Evolutionary conservation across 2,329 filamentous ascomycete species (phyloP).

Genomic region (Chaetothyriales sp.): DNA sequence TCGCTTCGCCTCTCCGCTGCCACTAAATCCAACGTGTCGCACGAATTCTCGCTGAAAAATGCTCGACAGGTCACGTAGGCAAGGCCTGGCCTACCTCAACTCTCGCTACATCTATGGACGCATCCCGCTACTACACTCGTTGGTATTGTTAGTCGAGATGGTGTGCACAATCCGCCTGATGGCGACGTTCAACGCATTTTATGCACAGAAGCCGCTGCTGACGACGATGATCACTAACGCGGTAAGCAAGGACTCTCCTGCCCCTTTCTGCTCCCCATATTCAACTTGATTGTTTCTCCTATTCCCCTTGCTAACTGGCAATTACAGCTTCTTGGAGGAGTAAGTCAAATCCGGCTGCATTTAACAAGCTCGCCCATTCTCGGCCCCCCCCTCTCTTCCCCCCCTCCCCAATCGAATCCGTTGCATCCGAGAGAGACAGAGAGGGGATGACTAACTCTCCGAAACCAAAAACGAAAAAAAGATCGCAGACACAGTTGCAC

Average conservation of each 20-base stretch:
- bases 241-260: slow-evolving; percentile 32
- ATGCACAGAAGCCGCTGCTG: slow-evolving; percentile 79
- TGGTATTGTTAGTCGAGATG: slow-evolving; percentile 81
- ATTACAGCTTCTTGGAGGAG: slow-evolving; percentile 60
- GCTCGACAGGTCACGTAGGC: slow-evolving; percentile 27
- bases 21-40: too few species aligned
- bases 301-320: not conserved
- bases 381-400: too few species aligned
- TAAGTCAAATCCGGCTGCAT: not conserved
- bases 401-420: too few species aligned
- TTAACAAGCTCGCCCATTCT: not conserved
- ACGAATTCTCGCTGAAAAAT: slow-evolving; percentile 22
- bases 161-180: slow-evolving; percentile 66
- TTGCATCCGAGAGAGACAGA: too few species aligned
- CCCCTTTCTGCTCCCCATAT: not conserved
- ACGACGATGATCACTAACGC: slow-evolving; percentile 99
- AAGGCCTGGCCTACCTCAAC: slow-evolving; percentile 31
- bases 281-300: not conserved
- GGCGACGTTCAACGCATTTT: slow-evolving; percentile 84
- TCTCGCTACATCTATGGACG: slow-evolving; percentile 29
- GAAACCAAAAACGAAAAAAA: not conserved
- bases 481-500: slow-evolving; percentile 89
- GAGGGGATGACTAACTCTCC: too few species aligned
- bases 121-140: slow-evolving; percentile 60
- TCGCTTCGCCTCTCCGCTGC: not conserved